phyloP scores from a whole-genome alignment of 331 rosid genomes.

The Pyracantha coccinea region DNA sequence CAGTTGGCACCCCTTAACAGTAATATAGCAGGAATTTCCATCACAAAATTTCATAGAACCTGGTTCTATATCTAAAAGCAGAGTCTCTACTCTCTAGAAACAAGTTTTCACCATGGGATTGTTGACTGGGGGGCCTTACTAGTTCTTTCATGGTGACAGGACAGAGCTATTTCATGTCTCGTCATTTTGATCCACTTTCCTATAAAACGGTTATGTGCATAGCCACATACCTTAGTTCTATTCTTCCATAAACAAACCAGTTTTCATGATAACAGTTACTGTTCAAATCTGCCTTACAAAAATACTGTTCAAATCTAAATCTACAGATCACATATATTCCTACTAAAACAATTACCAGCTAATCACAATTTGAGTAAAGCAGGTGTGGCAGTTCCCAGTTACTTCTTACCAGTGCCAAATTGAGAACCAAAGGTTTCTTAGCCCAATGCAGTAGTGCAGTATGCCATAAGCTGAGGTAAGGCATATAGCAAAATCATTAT shows the following conservation, averaged over 20 bases:
- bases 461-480: not conserved
- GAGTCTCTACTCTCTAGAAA: not conserved
- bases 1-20: not conserved
- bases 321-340: not conserved
- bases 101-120: not conserved
- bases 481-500: not conserved
- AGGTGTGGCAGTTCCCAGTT: not conserved
- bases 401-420: not conserved
- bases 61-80: not conserved
- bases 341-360: not conserved
- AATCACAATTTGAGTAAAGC: not conserved
- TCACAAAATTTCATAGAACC: not conserved
- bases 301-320: not conserved
- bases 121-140: not conserved
- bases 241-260: not conserved
- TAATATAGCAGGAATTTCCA: not conserved
- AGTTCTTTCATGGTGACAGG: not conserved
- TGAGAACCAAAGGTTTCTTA: not conserved
- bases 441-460: not conserved
- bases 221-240: not conserved
- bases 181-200: no score
- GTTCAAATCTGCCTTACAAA: not conserved
- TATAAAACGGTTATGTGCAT: not conserved
- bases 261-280: not conserved
- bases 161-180: not conserved